These are phyloP conservation scores for Echinosophora koreensis DNA, from an alignment of 306 rosid genomes.

Conservation along the genomic window DNA sequence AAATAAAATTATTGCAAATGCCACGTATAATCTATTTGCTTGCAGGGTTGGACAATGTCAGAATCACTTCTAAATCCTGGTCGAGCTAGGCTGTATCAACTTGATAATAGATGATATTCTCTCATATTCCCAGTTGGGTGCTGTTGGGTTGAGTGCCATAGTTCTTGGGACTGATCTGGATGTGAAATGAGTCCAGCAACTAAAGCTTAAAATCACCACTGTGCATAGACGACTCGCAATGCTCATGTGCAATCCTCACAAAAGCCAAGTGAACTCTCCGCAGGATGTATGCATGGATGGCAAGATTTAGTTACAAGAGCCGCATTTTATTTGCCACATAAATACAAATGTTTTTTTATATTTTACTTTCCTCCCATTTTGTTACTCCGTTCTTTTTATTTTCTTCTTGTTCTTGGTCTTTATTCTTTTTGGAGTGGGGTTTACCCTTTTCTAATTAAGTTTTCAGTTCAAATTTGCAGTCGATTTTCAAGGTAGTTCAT, in stretches of 20 bases:
- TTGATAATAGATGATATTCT: constrained; percentile 50
- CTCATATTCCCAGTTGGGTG: constrained; percentile 37
- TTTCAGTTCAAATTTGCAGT: constrained; percentile 47
- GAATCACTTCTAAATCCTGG: constrained; percentile 96
- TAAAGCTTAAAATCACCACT: constrained; percentile 27
- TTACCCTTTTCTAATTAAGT: not conserved
- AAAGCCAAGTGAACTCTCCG: constrained; percentile 38
- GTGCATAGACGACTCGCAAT: constrained; percentile 34
- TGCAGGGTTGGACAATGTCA: constrained; percentile 97
- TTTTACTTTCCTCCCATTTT: not conserved
- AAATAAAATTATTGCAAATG: not conserved
- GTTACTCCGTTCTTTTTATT: not conserved
- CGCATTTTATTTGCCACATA: constrained; percentile 8
- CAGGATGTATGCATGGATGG: constrained; percentile 42
- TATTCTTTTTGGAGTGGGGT: constrained; percentile 25
- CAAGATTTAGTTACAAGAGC: constrained; percentile 36
- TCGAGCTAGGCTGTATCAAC: constrained; percentile 75
- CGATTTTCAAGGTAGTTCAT: constrained; percentile 4
- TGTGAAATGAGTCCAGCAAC: constrained; percentile 33
- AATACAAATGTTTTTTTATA: constrained; percentile 3
- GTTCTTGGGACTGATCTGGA: constrained; percentile 35
- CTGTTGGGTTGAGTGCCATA: constrained; percentile 39
- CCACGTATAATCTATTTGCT: constrained; percentile 24
- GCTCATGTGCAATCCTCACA: constrained; percentile 37
- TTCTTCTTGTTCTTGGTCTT: not conserved